These are phyloP conservation scores for Neofusicoccum umdonicola DNA, from an alignment of 2,329 filamentous ascomycete genomes.

Conservation along the genomic window DNA sequence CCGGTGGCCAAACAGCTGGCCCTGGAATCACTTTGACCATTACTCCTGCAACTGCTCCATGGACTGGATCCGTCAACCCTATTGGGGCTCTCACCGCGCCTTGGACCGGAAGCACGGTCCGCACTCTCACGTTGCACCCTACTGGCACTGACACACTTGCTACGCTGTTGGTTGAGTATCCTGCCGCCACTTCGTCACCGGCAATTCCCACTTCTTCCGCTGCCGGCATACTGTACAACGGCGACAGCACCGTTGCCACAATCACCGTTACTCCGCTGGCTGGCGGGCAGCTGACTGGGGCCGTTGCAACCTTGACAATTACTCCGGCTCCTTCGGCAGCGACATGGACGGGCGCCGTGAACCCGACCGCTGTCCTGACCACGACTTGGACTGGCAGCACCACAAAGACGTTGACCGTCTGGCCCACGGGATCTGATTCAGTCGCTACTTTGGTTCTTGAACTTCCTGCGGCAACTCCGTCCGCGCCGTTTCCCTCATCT, in stretches of 20 bases:
- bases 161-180: neutral
- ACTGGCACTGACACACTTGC: neutral
- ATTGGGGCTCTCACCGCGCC: neutral
- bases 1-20: too few relatives aligned
- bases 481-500: neutral
- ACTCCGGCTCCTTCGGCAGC: neutral
- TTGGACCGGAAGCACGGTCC: neutral
- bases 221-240: neutral
- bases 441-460: neutral
- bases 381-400: neutral
- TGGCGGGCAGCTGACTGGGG: neutral
- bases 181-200: neutral
- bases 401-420: neutral
- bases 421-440: neutral
- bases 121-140: neutral
- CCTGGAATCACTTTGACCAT: too few relatives aligned
- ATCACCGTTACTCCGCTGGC: neutral
- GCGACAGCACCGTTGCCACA: neutral
- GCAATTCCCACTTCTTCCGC: neutral
- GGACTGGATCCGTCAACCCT: too few relatives aligned
- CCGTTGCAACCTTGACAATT: neutral
- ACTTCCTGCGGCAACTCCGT: neutral
- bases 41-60: too few relatives aligned
- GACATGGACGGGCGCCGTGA: neutral
- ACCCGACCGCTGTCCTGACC: neutral